These are phyloP conservation scores for Nothophytophthora sp. DNA, from an alignment of 352 stramenopile genomes.

Conservation along the genomic window DNA sequence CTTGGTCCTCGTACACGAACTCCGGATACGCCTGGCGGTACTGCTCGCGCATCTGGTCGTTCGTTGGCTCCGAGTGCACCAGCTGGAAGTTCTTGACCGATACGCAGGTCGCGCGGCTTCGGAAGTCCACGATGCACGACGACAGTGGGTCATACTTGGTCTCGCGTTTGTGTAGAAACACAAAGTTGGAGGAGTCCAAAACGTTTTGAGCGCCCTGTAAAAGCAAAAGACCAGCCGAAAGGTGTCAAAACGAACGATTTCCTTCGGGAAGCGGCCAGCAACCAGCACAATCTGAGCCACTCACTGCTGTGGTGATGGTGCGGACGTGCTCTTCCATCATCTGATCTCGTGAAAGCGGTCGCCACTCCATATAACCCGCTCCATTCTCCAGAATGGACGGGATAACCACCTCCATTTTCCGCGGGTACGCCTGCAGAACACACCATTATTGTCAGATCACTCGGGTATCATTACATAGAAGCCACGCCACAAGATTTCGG, in stretches of 20 bases:
- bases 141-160: constrained; percentile 91
- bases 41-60: constrained; percentile 66
- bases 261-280: neutral
- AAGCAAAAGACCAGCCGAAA: too few relatives aligned
- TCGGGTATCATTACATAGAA: too few relatives aligned
- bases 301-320: constrained; percentile 58
- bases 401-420: constrained; percentile 88
- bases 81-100: constrained; percentile 95
- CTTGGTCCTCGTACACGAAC: constrained; percentile 83
- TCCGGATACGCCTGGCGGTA: constrained; percentile 71
- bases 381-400: constrained; percentile 68
- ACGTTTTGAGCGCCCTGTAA: constrained; percentile 80
- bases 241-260: too few relatives aligned
- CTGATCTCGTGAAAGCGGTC: constrained; percentile 68
- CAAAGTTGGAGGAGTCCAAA: constrained; percentile 71
- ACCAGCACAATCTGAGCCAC: neutral
- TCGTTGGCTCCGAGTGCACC: constrained; percentile 80
- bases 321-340: constrained; percentile 81
- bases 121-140: constrained; percentile 93
- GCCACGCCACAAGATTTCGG: too few relatives aligned
- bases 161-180: constrained; percentile 86
- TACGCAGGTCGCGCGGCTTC: constrained; percentile 87
- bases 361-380: constrained; percentile 66
- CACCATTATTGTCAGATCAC: too few relatives aligned
- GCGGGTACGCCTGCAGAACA: constrained; percentile 44